phyloP scores from a whole-genome alignment of 352 stramenopile species.

The Peronosclerospora sorghi region DNA sequence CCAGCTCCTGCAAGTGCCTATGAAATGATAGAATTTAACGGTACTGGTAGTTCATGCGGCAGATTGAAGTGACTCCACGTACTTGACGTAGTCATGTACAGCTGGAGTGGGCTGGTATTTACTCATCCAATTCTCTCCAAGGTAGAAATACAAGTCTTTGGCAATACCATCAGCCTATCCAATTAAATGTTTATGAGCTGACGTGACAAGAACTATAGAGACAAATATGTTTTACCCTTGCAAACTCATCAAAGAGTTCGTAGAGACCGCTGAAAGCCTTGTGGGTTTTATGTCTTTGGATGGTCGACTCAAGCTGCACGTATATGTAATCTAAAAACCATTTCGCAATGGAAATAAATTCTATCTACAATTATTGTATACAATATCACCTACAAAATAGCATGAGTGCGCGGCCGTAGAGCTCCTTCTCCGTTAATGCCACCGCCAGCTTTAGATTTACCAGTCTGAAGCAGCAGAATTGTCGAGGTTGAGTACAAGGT shows the following conservation, averaged over 20 bases:
- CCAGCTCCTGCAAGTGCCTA: slow-evolving; percentile 42
- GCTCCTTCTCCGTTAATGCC: slow-evolving; percentile 44
- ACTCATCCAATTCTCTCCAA: slow-evolving; percentile 44
- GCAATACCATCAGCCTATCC: slow-evolving; percentile 43
- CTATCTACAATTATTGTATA: not conserved
- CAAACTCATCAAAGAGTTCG: slow-evolving; percentile 28
- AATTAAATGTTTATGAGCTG: not conserved
- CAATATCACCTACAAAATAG: slow-evolving; percentile 46
- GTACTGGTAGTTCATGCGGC: no score
- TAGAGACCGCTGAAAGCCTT: slow-evolving; percentile 29
- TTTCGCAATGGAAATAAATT: not conserved
- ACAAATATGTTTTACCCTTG: slow-evolving; percentile 20
- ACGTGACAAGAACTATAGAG: no score
- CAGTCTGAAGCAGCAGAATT: slow-evolving; percentile 18
- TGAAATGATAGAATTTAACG: no score
- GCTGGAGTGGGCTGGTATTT: slow-evolving; percentile 42
- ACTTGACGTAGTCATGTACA: slow-evolving; percentile 48
- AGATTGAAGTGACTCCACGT: not conserved
- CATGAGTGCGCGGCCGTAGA: slow-evolving; percentile 55
- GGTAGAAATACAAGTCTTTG: slow-evolving; percentile 51
- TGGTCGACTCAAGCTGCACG: slow-evolving; percentile 41
- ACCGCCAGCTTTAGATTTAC: slow-evolving; percentile 63
- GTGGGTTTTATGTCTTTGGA: slow-evolving; percentile 36
- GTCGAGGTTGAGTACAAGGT: not conserved
- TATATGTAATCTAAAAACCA: slow-evolving; percentile 45